Evolutionary conservation across 208 protist genomes (phyloP), one percentile per base, ranked within the genome.

Genomic region (Leishmania amazonensis): DNA sequence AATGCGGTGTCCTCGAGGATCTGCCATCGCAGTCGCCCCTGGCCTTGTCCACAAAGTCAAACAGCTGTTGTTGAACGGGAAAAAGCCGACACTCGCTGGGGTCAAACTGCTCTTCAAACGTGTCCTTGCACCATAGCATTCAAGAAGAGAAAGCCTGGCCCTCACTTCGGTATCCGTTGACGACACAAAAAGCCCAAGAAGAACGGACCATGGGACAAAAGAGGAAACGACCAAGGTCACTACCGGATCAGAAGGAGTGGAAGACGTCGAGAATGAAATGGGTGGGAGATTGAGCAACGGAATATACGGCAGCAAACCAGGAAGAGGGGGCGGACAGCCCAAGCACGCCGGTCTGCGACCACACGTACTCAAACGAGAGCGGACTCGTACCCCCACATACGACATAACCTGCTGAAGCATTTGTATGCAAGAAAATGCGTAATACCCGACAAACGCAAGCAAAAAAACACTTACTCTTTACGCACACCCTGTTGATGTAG

Each of bases 51-150:
- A 97, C 87, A 64, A 95, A 97, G 35, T 91, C 88, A 78, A 97
- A 96, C 15, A 97, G 83, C n/a, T 96, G 82, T 68, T 93, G 85
- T 67, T 97, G 94, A 13, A 88, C 79, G 19, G 90, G 81, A 65
- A 97, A 97, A 19, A 97, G 79, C 1, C 84, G 81, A 70, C 89
- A 93, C n/a, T 89, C 54, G 21, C 74, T 51, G 1, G 83, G 67
- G 60, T 78, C 78, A 79, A 94, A 95, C 77, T 88, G 79, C 54
- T 88, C 80, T 76, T 90, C 76, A 79, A 97, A 96, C 1, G 88
- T 93, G n/a, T 84, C 82, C 57, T 93, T 95, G 79, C 91, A 96
- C 92, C 92, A 97, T 45, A 97, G 68, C 90, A 95, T 96, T 45
- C 35, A 13, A 35, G 9, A 1, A 31, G 7, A 65, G 54, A 67